Percentiles rank a stretch among this genome's conserved stretches.
phyloP scores from a whole-genome alignment of 192 early-diverging fungal genomes.

The Coemansia sp. region DNA sequence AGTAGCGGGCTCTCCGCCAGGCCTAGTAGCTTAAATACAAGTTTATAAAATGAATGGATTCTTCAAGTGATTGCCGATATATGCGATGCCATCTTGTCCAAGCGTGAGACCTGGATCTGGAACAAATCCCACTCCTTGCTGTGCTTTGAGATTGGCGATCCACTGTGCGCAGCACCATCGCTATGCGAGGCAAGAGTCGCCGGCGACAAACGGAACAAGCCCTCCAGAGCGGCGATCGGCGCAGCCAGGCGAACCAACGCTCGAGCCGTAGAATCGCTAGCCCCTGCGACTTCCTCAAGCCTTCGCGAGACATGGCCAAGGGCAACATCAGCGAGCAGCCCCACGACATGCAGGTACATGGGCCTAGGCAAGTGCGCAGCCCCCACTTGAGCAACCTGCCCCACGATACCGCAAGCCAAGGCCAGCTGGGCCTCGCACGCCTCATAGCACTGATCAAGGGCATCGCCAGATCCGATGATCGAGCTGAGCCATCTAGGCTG shows the following conservation, averaged over 20 bases:
- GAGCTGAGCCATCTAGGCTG: conserved; percentile 9
- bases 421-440: conserved; percentile 17
- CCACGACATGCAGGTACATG: conserved; percentile 24
- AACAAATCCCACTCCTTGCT: conserved; percentile 29
- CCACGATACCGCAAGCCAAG: conserved; percentile 24
- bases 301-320: conserved; percentile 14
- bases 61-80: background rate
- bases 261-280: conserved; percentile 23
- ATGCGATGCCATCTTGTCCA: conserved; percentile 14
- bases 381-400: conserved; percentile 14
- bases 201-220: conserved; percentile 7
- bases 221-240: conserved; percentile 20
- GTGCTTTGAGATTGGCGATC: conserved; percentile 18
- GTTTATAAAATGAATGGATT: background rate
- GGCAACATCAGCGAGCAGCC: conserved; percentile 18
- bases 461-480: background rate
- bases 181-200: background rate
- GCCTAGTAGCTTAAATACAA: conserved; percentile 9
- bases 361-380: conserved; percentile 17
- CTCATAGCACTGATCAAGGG: conserved; percentile 2
- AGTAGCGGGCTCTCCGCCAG: conserved; percentile 17
- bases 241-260: conserved; percentile 24
- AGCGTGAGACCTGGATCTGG: conserved; percentile 19
- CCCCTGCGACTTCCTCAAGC: conserved; percentile 12
- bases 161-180: background rate